Percentiles rank a stretch among this genome's conserved stretches.
phyloP scores from a whole-genome alignment of 164 flowering plant genomes.

The Chimonanthus salicifolius region DNA sequence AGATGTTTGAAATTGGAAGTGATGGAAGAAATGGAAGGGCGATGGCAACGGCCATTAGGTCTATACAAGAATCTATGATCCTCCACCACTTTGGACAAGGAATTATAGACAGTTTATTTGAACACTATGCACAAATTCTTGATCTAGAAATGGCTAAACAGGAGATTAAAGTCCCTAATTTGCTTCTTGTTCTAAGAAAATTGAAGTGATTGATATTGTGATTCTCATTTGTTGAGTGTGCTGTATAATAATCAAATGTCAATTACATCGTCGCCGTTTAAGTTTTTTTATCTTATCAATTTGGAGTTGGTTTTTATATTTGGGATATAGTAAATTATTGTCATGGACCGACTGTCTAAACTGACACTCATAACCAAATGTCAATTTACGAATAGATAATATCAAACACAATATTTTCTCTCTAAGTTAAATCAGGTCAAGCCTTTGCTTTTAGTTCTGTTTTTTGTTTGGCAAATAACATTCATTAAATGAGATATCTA shows the following conservation, averaged over 20 bases:
- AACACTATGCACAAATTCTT: constrained; percentile 43
- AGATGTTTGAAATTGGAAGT: constrained; percentile 45
- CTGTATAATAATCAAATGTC: no score
- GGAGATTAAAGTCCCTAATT: constrained; percentile 46
- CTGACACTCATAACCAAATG: neutral
- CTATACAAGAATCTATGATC: constrained; percentile 72
- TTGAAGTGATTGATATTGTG: neutral
- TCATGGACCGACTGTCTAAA: no score
- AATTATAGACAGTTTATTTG: constrained; percentile 56
- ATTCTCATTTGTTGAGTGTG: no score
- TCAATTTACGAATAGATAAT: neutral
- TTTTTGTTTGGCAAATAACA: no score
- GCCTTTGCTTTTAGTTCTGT: neutral
- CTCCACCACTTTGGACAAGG: constrained; percentile 60
- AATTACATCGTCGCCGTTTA: no score
- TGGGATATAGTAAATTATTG: no score
- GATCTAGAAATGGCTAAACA: constrained; percentile 58
- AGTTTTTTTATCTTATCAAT: no score
- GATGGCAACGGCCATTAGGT: constrained; percentile 62
- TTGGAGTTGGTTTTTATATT: no score
- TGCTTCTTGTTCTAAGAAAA: constrained; percentile 45
- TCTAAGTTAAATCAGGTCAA: neutral
- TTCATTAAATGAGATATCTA: no score
- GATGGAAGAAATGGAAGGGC: constrained; percentile 36
- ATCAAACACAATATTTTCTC: neutral